Evolutionary conservation across 129 eudicot genomes (phyloP), one percentile per base, ranked within the genome.

Genomic region (Silybum marianum): DNA sequence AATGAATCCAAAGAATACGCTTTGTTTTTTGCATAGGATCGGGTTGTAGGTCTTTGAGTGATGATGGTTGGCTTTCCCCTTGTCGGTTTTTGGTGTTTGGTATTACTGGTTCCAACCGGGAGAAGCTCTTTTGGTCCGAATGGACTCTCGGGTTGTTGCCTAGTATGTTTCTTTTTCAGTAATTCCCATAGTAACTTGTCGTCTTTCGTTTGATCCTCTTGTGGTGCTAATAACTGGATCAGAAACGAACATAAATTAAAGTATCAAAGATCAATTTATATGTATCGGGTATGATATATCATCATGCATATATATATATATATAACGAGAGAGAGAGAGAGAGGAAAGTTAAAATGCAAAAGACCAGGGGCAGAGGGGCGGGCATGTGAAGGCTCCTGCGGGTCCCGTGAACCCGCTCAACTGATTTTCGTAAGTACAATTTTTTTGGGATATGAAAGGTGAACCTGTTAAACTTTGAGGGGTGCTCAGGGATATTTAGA

Each of bases 141-240:
- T 46, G 94, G 95, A 75, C 95, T 88, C 26, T 85, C 85, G 32
- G 94, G 85, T 74, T 74, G 81, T 73, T 81, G 89, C 80, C 60
- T 22, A 39, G 77, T 84, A 19, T 84, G 82, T 81, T 88, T 92
- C 85, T 76, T 86, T 74, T 85, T 83, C 70, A 88, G 87, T 10
- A 92, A 80, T 44, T 90, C 90, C 97, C 94, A 90, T 14, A 92
- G 65, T 67, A 88, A 21, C 76, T 83, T 88, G 32, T 92, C 94
- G 32, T 87, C 97, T 87, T 83, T 87, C 26, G 78, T 73, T 78
- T 76, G 91, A 83, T 88, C 94, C 78, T 70, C 88, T 78, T 74
- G 83, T 48, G 36, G 39, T 75, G 77, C 69, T 82, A 82, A 19
- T 40, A 81, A 72, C 94, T 92, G 62, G 78, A 77, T 12, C 28